Base-by-base conservation (phyloP, 2,329 filamentous ascomycete genomes). In the Corynespora cassiicola region DNA sequence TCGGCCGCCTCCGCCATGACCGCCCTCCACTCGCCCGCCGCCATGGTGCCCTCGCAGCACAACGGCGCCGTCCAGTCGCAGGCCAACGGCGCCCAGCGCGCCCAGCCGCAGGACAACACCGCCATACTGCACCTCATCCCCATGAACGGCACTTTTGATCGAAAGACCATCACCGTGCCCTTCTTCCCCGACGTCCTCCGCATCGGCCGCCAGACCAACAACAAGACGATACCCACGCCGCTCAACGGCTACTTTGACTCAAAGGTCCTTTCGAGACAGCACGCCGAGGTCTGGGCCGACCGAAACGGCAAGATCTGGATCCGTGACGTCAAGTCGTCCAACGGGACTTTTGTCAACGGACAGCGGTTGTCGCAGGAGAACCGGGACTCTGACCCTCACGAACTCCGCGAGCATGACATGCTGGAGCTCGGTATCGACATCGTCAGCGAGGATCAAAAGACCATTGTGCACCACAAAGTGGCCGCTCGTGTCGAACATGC, bases 371-470 rank as follows among this genome's bases (percentile, higher is more conserved):
- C 94, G 2, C 88, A 85, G 36, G 94, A 99, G 67, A 99, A 96
- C 60, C 84, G 91, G 55, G 94, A 99, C 69, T 97, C 92, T 0
- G 94, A 97, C 46, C 91, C 94, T 0, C 90, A 96, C 64, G 92
- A 97, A 64, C 75, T 99, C 21, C 86, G 91, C 59, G 90, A 92
- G 43, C 86, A 90, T 52, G 94, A 99, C 63, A 89, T 94, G 48
- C 75, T 99, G 36, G 94, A 99, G 65, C 79, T 99, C 22, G 94
- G 94, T 39, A 99, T 99, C 58, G 94, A 99, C 64, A 99, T 99
- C 61, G 92, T 99, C 34, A 96, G 90, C 69, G 94, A 99, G 68
- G 94, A 99, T 65, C 92, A 97, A 67, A 97, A 96, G 73, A 96
- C 91, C 0, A 90, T 99, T 18, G 91, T 99, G 10, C 94, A 99